Percentiles rank a stretch among this genome's conserved stretches.
Conservation (phyloP, 768 basidiomycete species). For the Suillus weaverae region DNA sequence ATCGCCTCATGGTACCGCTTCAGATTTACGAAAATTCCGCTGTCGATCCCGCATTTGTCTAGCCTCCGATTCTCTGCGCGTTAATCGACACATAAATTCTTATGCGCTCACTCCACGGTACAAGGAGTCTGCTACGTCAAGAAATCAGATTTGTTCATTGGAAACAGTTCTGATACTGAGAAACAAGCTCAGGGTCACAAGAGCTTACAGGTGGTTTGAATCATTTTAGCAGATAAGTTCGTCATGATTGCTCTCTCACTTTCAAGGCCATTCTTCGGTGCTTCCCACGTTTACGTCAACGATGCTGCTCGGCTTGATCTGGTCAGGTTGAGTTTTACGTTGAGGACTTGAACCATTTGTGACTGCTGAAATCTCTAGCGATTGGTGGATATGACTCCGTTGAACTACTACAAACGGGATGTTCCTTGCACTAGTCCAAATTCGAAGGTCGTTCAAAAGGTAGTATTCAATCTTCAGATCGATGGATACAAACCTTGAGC, state of each 20-base stretch:
- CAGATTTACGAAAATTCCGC: neutral
- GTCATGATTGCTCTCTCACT: neutral
- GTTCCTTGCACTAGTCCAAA: constrained; percentile 1
- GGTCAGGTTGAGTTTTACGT: neutral
- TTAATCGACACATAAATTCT: neutral
- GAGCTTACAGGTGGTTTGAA: neutral
- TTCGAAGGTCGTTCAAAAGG: neutral
- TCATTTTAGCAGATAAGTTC: neutral
- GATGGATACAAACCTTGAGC: neutral
- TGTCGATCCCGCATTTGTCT: neutral
- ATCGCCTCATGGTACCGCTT: neutral
- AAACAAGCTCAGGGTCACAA: neutral
- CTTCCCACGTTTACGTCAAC: constrained; percentile 1
- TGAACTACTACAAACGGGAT: neutral
- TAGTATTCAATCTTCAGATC: neutral
- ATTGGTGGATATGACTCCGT: neutral
- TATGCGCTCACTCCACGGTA: neutral
- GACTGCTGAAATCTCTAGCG: neutral
- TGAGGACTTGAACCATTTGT: neutral
- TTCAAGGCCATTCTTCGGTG: neutral
- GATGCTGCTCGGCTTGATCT: neutral
- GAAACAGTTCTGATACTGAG: neutral
- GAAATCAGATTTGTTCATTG: neutral
- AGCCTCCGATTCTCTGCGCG: neutral
- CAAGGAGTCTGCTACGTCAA: too few relatives aligned